Percentiles rank a stretch among this genome's conserved stretches.
Evolutionary conservation across 2,329 filamentous ascomycete species (phyloP).

Genomic region (Ceratocystis harringtonii): DNA sequence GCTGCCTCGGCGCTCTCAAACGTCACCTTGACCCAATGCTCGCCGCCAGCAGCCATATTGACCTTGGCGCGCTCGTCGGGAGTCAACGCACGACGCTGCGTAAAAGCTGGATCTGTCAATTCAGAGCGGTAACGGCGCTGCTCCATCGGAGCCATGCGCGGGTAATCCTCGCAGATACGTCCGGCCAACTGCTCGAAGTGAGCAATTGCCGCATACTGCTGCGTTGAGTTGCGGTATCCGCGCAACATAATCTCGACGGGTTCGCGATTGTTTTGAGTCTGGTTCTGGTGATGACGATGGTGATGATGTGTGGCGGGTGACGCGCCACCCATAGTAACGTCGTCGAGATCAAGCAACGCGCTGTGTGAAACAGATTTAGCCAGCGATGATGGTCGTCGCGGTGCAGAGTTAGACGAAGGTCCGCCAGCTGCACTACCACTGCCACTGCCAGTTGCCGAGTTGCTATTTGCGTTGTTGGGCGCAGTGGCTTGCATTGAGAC

Average conservation of each 20-base stretch:
- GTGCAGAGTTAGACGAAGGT: not conserved
- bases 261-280: conserved; percentile 24
- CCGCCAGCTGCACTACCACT: conserved; percentile 9
- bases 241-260: conserved; percentile 69
- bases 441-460: conserved; percentile 20
- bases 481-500: conserved; percentile 33
- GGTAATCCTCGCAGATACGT: conserved; percentile 82
- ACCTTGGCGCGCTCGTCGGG: conserved; percentile 62
- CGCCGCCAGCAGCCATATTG: conserved; percentile 65
- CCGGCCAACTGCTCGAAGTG: conserved; percentile 81
- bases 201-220: conserved; percentile 75
- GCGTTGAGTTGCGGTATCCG: conserved; percentile 51
- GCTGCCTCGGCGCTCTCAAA: conserved; percentile 61
- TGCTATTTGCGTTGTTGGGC: conserved; percentile 23
- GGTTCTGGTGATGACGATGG: conserved; percentile 22
- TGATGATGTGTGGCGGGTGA: not conserved
- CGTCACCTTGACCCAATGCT: conserved; percentile 84
- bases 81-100: conserved; percentile 49
- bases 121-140: conserved; percentile 58
- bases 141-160: conserved; percentile 62
- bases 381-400: conserved; percentile 12
- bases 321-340: conserved; percentile 24
- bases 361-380: conserved; percentile 22
- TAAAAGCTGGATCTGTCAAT: conserved; percentile 55
- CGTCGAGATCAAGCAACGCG: conserved; percentile 11